Evolutionary conservation across 352 stramenopile species (phyloP).

Genomic region (Globisporangium canariense): DNA sequence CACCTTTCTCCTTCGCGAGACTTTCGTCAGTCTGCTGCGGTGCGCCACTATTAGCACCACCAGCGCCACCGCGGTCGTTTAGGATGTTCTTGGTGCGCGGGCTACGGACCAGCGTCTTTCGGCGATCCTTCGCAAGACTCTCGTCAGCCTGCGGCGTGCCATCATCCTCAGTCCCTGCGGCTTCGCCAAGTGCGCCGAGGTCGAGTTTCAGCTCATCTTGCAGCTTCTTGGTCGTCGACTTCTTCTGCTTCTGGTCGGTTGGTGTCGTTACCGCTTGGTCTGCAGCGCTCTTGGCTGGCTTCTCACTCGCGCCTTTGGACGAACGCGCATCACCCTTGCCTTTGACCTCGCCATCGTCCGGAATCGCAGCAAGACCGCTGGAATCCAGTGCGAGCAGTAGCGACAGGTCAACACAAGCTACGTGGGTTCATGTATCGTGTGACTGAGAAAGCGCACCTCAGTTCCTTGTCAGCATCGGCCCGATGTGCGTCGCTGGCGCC

Average conservation of each 20-base stretch:
- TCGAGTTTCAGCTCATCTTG: slow-evolving; percentile 7
- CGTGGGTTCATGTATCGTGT: too few species aligned
- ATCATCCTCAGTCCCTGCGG: neutral
- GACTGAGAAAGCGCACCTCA: slow-evolving; percentile 1
- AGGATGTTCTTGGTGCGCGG: slow-evolving; percentile 11
- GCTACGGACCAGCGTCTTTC: slow-evolving; percentile 9
- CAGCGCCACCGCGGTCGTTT: neutral
- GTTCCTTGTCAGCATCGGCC: neutral
- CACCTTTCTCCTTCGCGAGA: too few species aligned
- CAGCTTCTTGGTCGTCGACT: neutral
- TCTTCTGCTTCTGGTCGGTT: neutral
- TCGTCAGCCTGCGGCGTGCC: neutral
- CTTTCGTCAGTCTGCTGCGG: neutral
- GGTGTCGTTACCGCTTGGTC: neutral
- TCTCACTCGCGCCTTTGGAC: neutral
- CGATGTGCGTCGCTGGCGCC: neutral
- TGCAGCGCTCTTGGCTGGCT: neutral
- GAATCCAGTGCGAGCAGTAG: neutral
- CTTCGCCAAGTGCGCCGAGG: neutral
- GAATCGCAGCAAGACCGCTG: slow-evolving; percentile 7
- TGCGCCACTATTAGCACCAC: neutral
- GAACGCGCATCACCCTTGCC: neutral
- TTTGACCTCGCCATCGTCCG: slow-evolving; percentile 4
- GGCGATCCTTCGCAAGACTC: neutral
- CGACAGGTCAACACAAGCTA: neutral